phyloP scores from a whole-genome alignment of 306 rosid species.

The Vigna unguiculata region DNA sequence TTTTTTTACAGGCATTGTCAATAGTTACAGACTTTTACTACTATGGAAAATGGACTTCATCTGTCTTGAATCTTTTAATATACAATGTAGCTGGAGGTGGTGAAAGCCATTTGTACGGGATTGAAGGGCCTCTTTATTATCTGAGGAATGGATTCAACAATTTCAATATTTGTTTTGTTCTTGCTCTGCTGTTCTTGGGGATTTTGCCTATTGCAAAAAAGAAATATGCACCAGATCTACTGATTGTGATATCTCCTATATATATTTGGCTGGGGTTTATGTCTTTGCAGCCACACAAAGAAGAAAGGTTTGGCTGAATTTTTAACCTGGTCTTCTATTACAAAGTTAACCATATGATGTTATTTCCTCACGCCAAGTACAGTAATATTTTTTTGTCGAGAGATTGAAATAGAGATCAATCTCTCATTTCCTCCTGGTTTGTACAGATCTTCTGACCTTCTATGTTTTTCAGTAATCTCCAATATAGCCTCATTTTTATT shows the following conservation, averaged over 20 bases:
- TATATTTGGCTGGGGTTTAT: conserved; percentile 93
- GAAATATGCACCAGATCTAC: conserved; percentile 80
- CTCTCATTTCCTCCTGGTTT: conserved; percentile 16
- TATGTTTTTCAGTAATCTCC: background rate
- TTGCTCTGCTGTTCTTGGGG: conserved; percentile 84
- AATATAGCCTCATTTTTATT: background rate
- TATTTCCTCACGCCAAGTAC: background rate
- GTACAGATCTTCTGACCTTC: background rate
- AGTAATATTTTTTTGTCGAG: conserved; percentile 33
- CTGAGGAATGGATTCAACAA: conserved; percentile 95
- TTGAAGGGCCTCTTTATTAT: conserved; percentile 84
- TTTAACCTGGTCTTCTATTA: conserved; percentile 37
- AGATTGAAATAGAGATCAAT: conserved; percentile 32
- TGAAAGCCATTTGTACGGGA: conserved; percentile 94
- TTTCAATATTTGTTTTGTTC: conserved; percentile 83
- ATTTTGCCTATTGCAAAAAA: conserved; percentile 73
- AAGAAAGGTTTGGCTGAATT: conserved; percentile 74
- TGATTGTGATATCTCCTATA: conserved; percentile 84
- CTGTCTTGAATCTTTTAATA: conserved; percentile 80
- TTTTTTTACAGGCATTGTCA: conserved; percentile 67
- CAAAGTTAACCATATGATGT: conserved; percentile 20
- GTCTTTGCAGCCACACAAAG: conserved; percentile 98
- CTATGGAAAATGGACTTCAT: conserved; percentile 91
- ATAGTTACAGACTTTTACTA: conserved; percentile 66
- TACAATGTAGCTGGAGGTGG: conserved; percentile 97